Base-by-base conservation (phyloP, 108 stramenopile genomes). In the Fragilariopsis cylindrus region DNA sequence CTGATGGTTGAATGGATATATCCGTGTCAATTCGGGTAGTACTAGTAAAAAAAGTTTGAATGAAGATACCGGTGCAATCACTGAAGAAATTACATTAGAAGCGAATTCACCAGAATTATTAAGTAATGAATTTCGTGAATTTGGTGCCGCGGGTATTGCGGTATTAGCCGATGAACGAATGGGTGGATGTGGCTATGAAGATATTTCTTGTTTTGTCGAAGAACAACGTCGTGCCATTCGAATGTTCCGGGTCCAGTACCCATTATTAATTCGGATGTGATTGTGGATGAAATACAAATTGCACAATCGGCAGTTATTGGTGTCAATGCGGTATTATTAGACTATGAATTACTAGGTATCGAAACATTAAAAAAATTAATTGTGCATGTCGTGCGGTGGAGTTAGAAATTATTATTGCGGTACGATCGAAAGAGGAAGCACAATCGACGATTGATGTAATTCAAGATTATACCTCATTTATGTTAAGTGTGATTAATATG, bases 201-300 rank as follows among this genome's bases (percentile, higher is more conserved):
- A 92, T 65, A 12, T 96, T 40, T 71, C 40, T 4, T 58, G 18
- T 16, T 76, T 93, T 60, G 89, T 89, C 21, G 74, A 80, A 60
- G 95, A 96, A 68, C 92, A 96, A 79, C 63, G 77, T 16, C 83
- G 82, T 12, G 85, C 90, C 44, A 8, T 16, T 89, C 78, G 11
- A 85, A 92, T 57, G 88, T 94, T 1, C 95, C 95, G 0, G 92
- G 92, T 7, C 92, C 95, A 2, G 64, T 92, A 53, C 82, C 82
- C 7, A 81, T 96, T 9, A 89, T 96, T 62, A 91, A 82, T 21
- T 81, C 67, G 56, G 95, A 96, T 81, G 49, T 94, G 21, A 84
- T 96, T 63, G 87, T 96, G 13, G 92, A 92, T 69, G 89, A 91
- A 49, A 69, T 93, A 48, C 95, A 96, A 78, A 84, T 96, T 73